Conservation (phyloP, 2,329 filamentous ascomycete genomes). For the Cryphonectria japonica region DNA sequence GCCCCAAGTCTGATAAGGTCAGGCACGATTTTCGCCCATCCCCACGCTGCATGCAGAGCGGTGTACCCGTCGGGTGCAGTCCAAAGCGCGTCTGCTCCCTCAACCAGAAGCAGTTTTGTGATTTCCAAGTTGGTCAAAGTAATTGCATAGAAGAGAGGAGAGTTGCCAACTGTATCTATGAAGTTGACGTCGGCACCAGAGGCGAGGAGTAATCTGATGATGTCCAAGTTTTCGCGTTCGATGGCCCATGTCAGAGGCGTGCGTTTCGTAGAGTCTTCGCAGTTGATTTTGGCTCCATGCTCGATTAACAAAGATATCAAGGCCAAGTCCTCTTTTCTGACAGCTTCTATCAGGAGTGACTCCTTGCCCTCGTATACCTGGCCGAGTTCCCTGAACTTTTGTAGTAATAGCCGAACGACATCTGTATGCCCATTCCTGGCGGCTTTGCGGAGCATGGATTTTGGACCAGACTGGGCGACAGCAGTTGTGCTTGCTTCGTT, state of each 20-base stretch:
- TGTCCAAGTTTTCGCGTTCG: no score
- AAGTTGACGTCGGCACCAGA: not conserved
- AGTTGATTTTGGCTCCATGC: not conserved
- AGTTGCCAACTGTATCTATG: not conserved
- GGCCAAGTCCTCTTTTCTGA: not conserved
- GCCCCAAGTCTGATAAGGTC: not conserved
- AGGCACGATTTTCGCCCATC: not conserved
- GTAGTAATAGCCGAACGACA: not conserved
- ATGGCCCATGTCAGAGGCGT: not conserved
- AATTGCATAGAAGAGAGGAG: not conserved
- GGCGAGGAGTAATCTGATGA: no score
- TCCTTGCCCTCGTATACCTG: not conserved
- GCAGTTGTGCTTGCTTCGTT: not conserved
- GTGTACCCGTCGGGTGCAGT: not conserved
- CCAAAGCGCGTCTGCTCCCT: not conserved
- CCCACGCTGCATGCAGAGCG: not conserved
- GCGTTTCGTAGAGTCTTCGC: not conserved
- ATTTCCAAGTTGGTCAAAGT: not conserved
- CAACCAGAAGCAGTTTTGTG: not conserved
- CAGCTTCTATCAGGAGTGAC: not conserved
- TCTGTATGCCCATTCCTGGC: not conserved
- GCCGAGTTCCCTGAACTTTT: not conserved
- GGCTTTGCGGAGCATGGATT: not conserved
- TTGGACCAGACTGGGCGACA: not conserved
- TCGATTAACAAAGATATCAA: not conserved